Base-by-base conservation (phyloP, 345 rosid genomes). In the Gossypium sturtianum region DNA sequence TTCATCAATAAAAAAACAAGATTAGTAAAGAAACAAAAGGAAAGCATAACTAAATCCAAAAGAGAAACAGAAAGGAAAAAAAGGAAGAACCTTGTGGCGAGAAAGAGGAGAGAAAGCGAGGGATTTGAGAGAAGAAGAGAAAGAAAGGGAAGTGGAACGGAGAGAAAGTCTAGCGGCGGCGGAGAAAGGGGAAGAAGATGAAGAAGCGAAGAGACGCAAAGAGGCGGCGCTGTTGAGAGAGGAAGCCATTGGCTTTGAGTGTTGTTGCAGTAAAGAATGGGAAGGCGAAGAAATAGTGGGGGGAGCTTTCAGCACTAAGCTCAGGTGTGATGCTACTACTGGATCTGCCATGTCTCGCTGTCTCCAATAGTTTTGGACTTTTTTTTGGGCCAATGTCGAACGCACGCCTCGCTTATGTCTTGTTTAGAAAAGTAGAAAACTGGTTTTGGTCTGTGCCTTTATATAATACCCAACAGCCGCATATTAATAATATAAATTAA, bases 151-250 rank as follows among this genome's bases (percentile, higher is more conserved):
- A 38, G 82, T 64, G 7, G 77, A 38, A 54, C 61, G 70, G 80
- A 57, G 75, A 74, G 86, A 72, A 76, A 79, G 73, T 59, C 79
- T 74, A 80, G 84, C 80, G 73, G 56, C 13, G 22, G 87, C 80
- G 76, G 87, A 74, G 81, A 89, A 34, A 34, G 41, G 5, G 76
- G 87, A 74, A 80, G 90, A 34, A 34, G 41, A 34, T 34, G 41
- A 77, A 74, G 81, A 76, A 74, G 77, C 70, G 76, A 85, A 85
- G 84, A 86, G 81, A 78, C 86, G 86, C 73, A 84, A 75, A 44
- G 87, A 13, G 70, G 92, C 87, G 89, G 82, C 84, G 86, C 73
- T 70, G 80, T 80, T 56, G 19, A 89, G 80, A 68, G 97, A 87
- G 51, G 87, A 53, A 54, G 91, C 85, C 97, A 91, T 86, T 34